Percentiles rank a stretch among this genome's conserved stretches.
These are phyloP conservation scores for Penicillium salamii DNA, from an alignment of 495 filamentous ascomycete species.

Conservation along the genomic window DNA sequence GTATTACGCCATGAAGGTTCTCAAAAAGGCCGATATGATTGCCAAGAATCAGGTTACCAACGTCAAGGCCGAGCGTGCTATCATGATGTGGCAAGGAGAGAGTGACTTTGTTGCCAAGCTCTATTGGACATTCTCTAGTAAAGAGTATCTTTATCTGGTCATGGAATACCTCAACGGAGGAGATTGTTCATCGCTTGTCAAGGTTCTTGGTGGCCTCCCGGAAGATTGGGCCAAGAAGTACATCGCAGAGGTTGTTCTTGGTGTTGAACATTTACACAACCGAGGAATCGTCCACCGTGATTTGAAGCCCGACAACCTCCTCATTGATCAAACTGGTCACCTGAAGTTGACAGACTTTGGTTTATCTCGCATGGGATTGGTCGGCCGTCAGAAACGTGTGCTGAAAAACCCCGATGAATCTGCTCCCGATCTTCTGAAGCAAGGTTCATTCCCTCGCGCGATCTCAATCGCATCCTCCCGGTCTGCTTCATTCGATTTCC, in stretches of 20 bases:
- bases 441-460: slow-evolving; percentile 83
- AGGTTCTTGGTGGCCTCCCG: slow-evolving; percentile 81
- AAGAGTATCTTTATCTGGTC: slow-evolving; percentile 96
- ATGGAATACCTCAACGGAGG: slow-evolving; percentile 99
- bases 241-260: slow-evolving; percentile 89
- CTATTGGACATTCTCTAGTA: slow-evolving; percentile 99
- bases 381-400: slow-evolving; percentile 92
- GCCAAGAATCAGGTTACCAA: slow-evolving; percentile 99
- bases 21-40: slow-evolving; percentile 99
- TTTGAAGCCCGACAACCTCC: slow-evolving; percentile 92
- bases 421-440: slow-evolving; percentile 85
- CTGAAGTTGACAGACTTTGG: slow-evolving; percentile 98
- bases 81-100: slow-evolving; percentile 99
- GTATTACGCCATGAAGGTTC: slow-evolving; percentile 96
- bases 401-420: slow-evolving; percentile 77
- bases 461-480: slow-evolving; percentile 87
- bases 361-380: slow-evolving; percentile 92
- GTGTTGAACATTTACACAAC: slow-evolving; percentile 91
- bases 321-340: slow-evolving; percentile 96
- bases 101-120: slow-evolving; percentile 98
- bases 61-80: slow-evolving; percentile 97
- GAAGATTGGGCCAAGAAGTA: slow-evolving; percentile 99
- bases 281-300: slow-evolving; percentile 95
- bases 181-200: slow-evolving; percentile 94
- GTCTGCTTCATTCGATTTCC: slow-evolving; percentile 93